phyloP scores from a whole-genome alignment of 2,329 filamentous ascomycete genomes.

The Reticulascus tulasneorum region DNA sequence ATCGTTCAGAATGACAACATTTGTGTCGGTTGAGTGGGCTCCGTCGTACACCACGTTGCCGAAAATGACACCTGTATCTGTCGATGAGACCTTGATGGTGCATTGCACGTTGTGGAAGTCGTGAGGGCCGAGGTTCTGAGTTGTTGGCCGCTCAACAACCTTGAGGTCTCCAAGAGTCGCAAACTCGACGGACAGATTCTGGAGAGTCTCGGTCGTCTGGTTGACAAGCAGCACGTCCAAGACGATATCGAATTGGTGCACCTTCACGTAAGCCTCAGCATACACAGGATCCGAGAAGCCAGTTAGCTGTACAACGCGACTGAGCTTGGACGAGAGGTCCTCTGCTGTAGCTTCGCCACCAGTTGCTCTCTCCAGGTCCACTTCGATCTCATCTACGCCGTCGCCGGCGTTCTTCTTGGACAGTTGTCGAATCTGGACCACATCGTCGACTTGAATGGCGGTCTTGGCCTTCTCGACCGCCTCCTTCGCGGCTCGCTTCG shows the following conservation, averaged over 20 bases:
- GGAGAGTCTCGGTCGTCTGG: constrained; percentile 92
- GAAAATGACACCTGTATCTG: constrained; percentile 97
- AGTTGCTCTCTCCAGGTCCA: constrained; percentile 90
- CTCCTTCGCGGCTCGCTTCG: constrained; percentile 93
- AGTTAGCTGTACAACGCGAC: constrained; percentile 91
- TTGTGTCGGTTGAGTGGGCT: constrained; percentile 83
- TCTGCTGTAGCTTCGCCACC: constrained; percentile 81
- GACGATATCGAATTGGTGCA: constrained; percentile 98
- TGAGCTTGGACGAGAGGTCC: constrained; percentile 89
- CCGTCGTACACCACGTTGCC: constrained; percentile 98
- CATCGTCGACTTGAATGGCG: constrained; percentile 92
- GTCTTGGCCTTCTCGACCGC: constrained; percentile 89
- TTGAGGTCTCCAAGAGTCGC: constrained; percentile 97
- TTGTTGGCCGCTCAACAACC: constrained; percentile 93
- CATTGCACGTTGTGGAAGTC: constrained; percentile 98
- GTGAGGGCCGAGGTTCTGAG: constrained; percentile 90
- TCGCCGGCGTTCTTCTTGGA: constrained; percentile 85
- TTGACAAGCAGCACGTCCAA: constrained; percentile 95
- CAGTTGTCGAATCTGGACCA: constrained; percentile 87
- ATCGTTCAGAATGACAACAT: constrained; percentile 97
- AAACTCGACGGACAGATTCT: constrained; percentile 96
- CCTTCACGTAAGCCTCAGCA: constrained; percentile 97
- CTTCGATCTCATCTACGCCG: constrained; percentile 77
- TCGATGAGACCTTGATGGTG: constrained; percentile 97
- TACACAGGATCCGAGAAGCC: constrained; percentile 98